Conservation (phyloP, 768 basidiomycete species). For the Pleurotus giganteus region DNA sequence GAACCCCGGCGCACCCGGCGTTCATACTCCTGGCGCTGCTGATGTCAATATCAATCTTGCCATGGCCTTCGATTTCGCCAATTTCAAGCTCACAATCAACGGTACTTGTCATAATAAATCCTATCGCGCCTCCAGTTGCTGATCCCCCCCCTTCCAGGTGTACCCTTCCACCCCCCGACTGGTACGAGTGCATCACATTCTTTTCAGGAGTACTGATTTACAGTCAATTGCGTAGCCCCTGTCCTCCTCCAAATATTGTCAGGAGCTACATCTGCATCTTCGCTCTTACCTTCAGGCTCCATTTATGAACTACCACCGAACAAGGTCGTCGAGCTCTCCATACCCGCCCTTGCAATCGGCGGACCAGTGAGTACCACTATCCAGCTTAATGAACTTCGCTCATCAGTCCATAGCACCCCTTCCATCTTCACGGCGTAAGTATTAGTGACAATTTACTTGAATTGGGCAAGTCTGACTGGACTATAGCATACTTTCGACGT, state of each 20-base stretch:
- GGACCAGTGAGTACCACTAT: constrained; percentile 28
- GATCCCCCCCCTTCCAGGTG: constrained; percentile 10
- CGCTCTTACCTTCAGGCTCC: constrained; percentile 35
- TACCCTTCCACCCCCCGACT: constrained; percentile 24
- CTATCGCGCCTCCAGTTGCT: constrained; percentile 5
- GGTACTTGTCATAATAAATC: background rate
- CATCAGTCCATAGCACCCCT: constrained; percentile 30
- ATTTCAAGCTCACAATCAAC: constrained; percentile 26
- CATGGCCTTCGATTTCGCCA: constrained; percentile 14
- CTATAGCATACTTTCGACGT: constrained; percentile 35
- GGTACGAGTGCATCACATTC: constrained; percentile 25
- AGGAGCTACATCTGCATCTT: constrained; percentile 22
- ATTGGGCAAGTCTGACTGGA: background rate
- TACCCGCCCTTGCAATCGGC: constrained; percentile 35
- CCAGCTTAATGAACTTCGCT: background rate
- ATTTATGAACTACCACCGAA: constrained; percentile 41
- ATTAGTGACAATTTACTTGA: background rate
- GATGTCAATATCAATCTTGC: constrained; percentile 31
- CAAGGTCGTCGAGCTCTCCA: constrained; percentile 44
- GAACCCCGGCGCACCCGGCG: constrained; percentile 29
- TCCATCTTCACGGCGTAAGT: constrained; percentile 43
- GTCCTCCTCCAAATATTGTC: constrained; percentile 15
- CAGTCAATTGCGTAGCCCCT: constrained; percentile 23
- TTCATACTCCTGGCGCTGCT: constrained; percentile 31
- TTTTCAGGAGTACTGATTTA: constrained; percentile 28